Conservation (phyloP, 2,329 filamentous ascomycete genomes). For the Trichoderma arundinaceum region DNA sequence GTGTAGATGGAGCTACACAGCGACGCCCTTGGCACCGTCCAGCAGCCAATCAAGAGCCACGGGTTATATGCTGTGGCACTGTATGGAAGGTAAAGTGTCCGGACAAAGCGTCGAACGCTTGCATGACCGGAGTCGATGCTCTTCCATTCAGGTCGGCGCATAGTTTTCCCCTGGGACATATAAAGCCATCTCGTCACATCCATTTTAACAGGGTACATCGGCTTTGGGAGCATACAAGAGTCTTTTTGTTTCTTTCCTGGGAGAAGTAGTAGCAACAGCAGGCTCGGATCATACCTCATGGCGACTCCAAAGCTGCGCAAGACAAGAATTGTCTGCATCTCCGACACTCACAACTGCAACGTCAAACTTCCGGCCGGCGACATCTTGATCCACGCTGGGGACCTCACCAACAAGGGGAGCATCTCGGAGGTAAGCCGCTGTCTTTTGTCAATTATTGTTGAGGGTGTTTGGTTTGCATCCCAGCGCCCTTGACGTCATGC, state of each 20-base stretch:
- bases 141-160: not conserved
- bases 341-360: slow-evolving; percentile 74
- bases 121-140: not conserved
- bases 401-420: slow-evolving; percentile 75
- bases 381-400: slow-evolving; percentile 76
- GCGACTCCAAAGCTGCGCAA: slow-evolving; percentile 42
- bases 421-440: slow-evolving; percentile 53
- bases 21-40: not conserved
- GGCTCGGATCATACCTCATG: slow-evolving; percentile 20
- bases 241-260: not conserved
- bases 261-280: not conserved
- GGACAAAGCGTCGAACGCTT: slow-evolving; percentile 4
- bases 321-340: slow-evolving; percentile 75
- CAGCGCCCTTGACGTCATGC: slow-evolving; percentile 24
- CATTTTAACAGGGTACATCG: not conserved
- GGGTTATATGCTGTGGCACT: slow-evolving; percentile 19
- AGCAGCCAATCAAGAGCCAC: slow-evolving; percentile 13
- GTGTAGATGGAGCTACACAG: slow-evolving; percentile 24
- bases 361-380: slow-evolving; percentile 72
- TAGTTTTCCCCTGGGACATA: slow-evolving; percentile 1
- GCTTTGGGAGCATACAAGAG: not conserved
- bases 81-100: slow-evolving; percentile 8
- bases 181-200: slow-evolving; percentile 12
- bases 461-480: not conserved
- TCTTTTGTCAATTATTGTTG: not conserved